Conservation (phyloP, 345 rosid species). For the Iberis pinnata region DNA sequence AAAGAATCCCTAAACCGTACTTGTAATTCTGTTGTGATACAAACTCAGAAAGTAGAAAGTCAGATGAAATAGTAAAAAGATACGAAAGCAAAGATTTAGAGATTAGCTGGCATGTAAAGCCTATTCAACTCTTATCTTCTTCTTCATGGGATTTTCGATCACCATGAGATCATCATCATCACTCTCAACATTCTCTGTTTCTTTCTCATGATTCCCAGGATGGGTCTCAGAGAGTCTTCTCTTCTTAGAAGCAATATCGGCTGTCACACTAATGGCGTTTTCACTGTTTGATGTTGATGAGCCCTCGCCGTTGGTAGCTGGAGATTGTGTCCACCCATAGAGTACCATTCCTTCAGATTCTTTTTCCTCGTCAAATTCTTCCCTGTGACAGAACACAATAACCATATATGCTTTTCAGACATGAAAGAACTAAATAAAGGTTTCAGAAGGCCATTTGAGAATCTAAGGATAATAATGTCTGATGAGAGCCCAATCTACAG, state of each 20-base stretch:
- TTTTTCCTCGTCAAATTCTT: constrained; percentile 86
- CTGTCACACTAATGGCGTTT: constrained; percentile 25
- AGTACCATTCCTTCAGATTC: constrained; percentile 97
- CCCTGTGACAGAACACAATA: constrained; percentile 39
- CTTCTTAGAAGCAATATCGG: constrained; percentile 41
- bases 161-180: constrained; percentile 54
- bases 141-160: constrained; percentile 47
- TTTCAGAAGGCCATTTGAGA: constrained; percentile 4
- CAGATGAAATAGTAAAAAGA: constrained; percentile 18
- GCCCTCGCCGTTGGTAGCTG: constrained; percentile 45
- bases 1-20: constrained; percentile 31
- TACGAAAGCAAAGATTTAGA: background rate
- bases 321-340: constrained; percentile 72
- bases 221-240: constrained; percentile 41
- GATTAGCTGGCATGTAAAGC: constrained; percentile 6
- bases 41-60: constrained; percentile 14
- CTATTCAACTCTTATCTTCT: constrained; percentile 50
- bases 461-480: background rate
- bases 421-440: background rate
- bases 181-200: constrained; percentile 33
- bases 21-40: constrained; percentile 12
- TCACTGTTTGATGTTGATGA: constrained; percentile 46
- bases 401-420: background rate
- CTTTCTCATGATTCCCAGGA: constrained; percentile 20
- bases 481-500: too few relatives aligned